A percentile compares a stretch with the other conserved stretches of the same genome.
Conservation (phyloP, 768 basidiomycete species). For the Leccinum obscurum region DNA sequence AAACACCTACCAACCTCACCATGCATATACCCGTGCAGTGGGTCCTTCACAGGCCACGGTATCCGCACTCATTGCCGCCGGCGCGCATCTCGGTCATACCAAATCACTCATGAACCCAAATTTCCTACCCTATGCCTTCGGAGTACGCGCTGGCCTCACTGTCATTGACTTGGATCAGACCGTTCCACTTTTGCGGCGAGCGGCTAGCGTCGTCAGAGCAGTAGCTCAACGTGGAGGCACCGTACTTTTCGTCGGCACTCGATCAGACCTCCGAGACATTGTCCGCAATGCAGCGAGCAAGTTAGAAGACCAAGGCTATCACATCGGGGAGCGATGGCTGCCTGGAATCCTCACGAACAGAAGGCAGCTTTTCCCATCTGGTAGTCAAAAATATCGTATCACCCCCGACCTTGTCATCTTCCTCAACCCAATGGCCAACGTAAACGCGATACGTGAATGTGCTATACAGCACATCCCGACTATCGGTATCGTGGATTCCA, state of each 20-base stretch:
- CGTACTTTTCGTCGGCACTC: conserved; percentile 89
- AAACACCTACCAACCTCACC: conserved; percentile 72
- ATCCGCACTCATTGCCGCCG: conserved; percentile 88
- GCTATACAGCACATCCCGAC: conserved; percentile 89
- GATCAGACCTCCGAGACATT: conserved; percentile 70
- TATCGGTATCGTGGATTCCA: conserved; percentile 91
- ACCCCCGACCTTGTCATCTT: conserved; percentile 88
- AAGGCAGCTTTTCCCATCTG: conserved; percentile 67
- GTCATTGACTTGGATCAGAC: conserved; percentile 96
- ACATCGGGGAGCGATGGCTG: conserved; percentile 87
- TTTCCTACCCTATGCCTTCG: conserved; percentile 91
- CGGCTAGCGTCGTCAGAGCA: conserved; percentile 82
- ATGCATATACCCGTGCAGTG: conserved; percentile 62
- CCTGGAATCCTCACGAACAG: conserved; percentile 95
- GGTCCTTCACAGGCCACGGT: conserved; percentile 67
- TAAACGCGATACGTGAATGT: conserved; percentile 89
- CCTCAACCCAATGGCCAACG: conserved; percentile 85
- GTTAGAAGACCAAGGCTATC: conserved; percentile 77
- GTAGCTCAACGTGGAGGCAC: conserved; percentile 80
- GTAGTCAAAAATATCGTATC: conserved; percentile 52
- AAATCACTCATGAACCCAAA: conserved; percentile 83
- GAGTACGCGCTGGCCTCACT: conserved; percentile 83
- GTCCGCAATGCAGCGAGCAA: conserved; percentile 80
- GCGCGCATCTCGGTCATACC: conserved; percentile 93
- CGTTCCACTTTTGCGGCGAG: conserved; percentile 85